Base-by-base conservation (phyloP, 768 basidiomycete species). In the Tylopilus vinaceipallidus region DNA sequence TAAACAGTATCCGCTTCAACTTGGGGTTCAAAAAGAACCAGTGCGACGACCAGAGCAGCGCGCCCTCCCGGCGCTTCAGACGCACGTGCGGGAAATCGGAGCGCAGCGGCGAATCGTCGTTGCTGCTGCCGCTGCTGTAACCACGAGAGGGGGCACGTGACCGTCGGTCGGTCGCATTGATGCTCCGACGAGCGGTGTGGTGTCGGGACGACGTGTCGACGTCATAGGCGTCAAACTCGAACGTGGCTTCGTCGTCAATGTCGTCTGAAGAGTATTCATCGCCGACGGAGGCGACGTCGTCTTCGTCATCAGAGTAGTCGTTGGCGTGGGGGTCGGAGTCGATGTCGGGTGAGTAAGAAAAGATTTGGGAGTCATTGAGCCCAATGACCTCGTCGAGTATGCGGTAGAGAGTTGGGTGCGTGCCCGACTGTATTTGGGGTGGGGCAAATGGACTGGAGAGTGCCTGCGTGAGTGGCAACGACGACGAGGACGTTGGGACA, bases 1-100 rank as follows among this genome's bases (percentile, higher is more conserved):
- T 80, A 72, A 95, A 98, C 47, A 98, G 71, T 60, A 98, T 82
- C 19, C 95, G 84, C 73, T 95, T 97, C 71, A 84, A 73, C 74
- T 92, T 95, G 61, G 87, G 81, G 75, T 94, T 95, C 61, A 92
- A 75, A 74, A 98, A 95, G 76, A 98, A 98, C 86, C 92, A 95
- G 66, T 95, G 91, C 11, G 91, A 91, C 29, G 91, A 94, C 95
- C 95, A 98, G 7, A 98, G 76, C 49, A 98, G 72, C 4, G 91
- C 87, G 16, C 91, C 91, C 17, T 82, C 78, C 54, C 84, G 64
- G 24, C 71, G 80, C 62, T 78, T 81, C 45, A 79, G 61, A 29
- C 74, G 76, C 47, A 79, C 71, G 55, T 74, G 75, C 69, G 71
- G 57, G 75, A 70, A 47, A 72, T 71, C 17, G 67, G 73, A 69